Conservation (phyloP, 192 early-diverging fungal species). For the Rhizoclosmatium sp. region DNA sequence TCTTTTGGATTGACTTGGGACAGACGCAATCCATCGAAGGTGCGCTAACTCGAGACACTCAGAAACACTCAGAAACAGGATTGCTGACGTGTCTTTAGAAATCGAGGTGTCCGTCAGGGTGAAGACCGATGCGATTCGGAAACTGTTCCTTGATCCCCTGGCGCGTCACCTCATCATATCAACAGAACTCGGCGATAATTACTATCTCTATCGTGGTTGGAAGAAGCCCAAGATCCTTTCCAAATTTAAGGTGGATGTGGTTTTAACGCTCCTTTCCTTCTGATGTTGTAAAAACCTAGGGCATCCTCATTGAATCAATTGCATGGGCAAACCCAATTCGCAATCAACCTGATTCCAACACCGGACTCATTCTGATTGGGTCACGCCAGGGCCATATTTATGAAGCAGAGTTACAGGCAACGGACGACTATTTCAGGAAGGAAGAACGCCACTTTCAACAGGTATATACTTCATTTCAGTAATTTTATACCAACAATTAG, state of each 20-base stretch:
- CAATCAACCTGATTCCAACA: conserved; percentile 65
- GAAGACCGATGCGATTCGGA: conserved; percentile 68
- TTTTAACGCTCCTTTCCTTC: background rate
- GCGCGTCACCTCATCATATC: conserved; percentile 89
- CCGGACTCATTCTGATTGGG: conserved; percentile 85
- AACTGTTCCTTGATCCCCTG: conserved; percentile 86
- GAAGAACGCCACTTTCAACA: conserved; percentile 82
- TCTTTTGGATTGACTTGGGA: conserved; percentile 87
- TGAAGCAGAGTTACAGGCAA: conserved; percentile 89
- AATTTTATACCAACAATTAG: background rate
- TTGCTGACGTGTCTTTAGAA: conserved; percentile 54
- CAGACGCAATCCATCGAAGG: conserved; percentile 81
- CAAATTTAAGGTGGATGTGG: conserved; percentile 74
- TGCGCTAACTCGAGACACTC: conserved; percentile 29
- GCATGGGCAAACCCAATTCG: conserved; percentile 80
- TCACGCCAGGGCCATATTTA: conserved; percentile 84
- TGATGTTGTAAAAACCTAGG: conserved; percentile 45
- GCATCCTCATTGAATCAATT: conserved; percentile 83
- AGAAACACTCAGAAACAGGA: background rate
- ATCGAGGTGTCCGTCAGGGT: conserved; percentile 73
- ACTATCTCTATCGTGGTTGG: conserved; percentile 88
- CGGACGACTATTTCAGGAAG: conserved; percentile 82
- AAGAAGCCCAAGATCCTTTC: conserved; percentile 79
- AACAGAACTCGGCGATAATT: conserved; percentile 89
- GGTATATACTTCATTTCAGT: conserved; percentile 37